Base-by-base conservation (phyloP, 2,329 filamentous ascomycete species). In the Cryphonectria japonica region DNA sequence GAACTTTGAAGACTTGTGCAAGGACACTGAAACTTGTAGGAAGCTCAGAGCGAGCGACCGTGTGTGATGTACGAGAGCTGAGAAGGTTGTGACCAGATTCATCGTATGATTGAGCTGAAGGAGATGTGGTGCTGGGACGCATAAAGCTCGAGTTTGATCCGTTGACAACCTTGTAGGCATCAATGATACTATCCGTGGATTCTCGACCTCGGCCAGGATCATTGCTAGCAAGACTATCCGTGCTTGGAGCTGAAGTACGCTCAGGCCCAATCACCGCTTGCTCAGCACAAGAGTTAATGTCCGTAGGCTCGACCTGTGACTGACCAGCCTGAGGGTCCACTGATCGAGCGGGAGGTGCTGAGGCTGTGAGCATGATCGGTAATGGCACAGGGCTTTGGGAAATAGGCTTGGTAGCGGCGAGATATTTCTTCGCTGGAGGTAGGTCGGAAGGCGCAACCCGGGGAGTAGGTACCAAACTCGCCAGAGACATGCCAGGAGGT, bases 1-100 rank as follows among this genome's bases (percentile, higher is more conserved):
- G 66, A 22, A 70, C 13, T 37, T 26, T 57, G 37, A 70, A 70
- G 3, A n/a, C 46, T 22, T 41, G 62, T 4, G 43, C 43, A 6
- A 29, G 26, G 1, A 70, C 41, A 19, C 50, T 37, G n/a, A 34
- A n/a, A 11, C 3, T 61, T 39, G 59, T 39, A 34, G 19, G 32
- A 26, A 26, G 32, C 11, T 19, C 22, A 39, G 32, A n/a, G 13
- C 9, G 29, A 39, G 59, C 34, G 34, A 34, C 8, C 9, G 59
- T 13, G 19, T n/a, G 16, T n/a, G 32, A n/a, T 6, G 11, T 37
- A 4, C n/a, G 59, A 61, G 32, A 11, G 34, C 16, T 39, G 3
- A 1, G 14, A 39, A 9, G 6, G 11, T 61, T 7, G 59, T 11
- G 9, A 19, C 54, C 26, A 13, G 14, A 59, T 29, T 59, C 26